Conservation (phyloP, 495 filamentous ascomycete species). For the Neurospora terricola region DNA sequence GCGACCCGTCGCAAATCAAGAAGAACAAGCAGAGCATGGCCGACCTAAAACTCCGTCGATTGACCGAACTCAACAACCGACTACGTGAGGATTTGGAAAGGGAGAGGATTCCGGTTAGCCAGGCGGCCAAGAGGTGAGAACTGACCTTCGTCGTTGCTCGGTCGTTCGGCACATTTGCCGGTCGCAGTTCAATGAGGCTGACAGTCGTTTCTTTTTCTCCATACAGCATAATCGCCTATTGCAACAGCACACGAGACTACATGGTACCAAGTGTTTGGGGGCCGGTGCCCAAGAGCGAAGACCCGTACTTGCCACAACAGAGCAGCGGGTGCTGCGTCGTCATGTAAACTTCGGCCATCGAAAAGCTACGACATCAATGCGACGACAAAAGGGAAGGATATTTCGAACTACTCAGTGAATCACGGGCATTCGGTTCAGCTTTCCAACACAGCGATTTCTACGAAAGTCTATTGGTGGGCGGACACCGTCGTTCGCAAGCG, state of each 20-base stretch:
- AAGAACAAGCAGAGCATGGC: constrained; percentile 99
- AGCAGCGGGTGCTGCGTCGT: constrained; percentile 83
- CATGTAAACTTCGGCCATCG: constrained; percentile 48
- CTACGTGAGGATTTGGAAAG: constrained; percentile 91
- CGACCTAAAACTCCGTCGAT: constrained; percentile 87
- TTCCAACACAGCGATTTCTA: background rate
- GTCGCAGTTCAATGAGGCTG: background rate
- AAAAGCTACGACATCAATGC: background rate
- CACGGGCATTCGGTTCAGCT: background rate
- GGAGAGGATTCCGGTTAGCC: constrained; percentile 88
- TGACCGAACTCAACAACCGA: constrained; percentile 92
- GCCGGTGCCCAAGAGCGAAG: constrained; percentile 81
- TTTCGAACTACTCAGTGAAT: background rate
- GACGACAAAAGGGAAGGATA: background rate
- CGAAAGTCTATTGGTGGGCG: background rate
- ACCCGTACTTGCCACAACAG: constrained; percentile 93
- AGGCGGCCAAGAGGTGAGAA: constrained; percentile 78
- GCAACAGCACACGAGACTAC: constrained; percentile 91
- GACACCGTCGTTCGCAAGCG: background rate
- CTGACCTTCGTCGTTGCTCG: background rate
- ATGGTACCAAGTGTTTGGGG: constrained; percentile 99
- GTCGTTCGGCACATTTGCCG: background rate
- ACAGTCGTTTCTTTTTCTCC: background rate
- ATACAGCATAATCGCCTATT: constrained; percentile 85
- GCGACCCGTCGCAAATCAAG: constrained; percentile 61